These are phyloP conservation scores for Fusarium beomiforme DNA, from an alignment of 2,329 filamentous ascomycete genomes.

Conservation along the genomic window DNA sequence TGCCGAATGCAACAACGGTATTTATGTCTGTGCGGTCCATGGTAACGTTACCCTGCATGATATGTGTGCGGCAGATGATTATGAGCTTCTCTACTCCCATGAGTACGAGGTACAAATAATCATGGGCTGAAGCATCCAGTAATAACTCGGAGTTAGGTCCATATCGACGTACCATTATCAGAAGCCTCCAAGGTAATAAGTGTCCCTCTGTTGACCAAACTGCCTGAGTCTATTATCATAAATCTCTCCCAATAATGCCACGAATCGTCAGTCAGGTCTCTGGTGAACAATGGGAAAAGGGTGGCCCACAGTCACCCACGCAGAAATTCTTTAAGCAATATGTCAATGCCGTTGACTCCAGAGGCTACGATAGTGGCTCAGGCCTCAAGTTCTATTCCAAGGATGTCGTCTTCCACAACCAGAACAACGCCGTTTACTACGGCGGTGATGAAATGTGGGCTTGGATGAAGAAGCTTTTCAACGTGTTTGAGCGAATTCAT, in stretches of 20 bases:
- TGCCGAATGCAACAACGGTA: not conserved
- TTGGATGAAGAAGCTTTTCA: not conserved
- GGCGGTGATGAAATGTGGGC: not conserved
- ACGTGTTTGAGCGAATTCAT: not conserved
- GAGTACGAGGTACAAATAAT: not conserved
- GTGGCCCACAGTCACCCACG: not conserved
- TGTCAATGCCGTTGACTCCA: not conserved
- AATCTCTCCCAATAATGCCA: not conserved
- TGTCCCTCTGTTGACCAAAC: too few species aligned
- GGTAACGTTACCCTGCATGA: too few species aligned
- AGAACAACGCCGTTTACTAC: not conserved
- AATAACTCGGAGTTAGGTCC: not conserved
- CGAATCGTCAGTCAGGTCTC: not conserved
- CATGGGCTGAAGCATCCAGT: not conserved
- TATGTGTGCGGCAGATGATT: not conserved
- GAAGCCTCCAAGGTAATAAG: too few species aligned
- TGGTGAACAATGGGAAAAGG: not conserved
- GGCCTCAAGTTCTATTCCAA: not conserved
- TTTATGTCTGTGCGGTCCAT: not conserved
- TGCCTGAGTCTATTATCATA: too few species aligned
- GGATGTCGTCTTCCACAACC: not conserved
- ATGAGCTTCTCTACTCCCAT: not conserved
- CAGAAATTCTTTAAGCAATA: not conserved
- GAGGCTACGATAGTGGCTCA: not conserved
- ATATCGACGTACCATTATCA: too few species aligned